Evolutionary conservation across 805 yeast genomes (phyloP), one percentile per base, ranked within the genome.

Genomic region (Yamadazyma sp.): DNA sequence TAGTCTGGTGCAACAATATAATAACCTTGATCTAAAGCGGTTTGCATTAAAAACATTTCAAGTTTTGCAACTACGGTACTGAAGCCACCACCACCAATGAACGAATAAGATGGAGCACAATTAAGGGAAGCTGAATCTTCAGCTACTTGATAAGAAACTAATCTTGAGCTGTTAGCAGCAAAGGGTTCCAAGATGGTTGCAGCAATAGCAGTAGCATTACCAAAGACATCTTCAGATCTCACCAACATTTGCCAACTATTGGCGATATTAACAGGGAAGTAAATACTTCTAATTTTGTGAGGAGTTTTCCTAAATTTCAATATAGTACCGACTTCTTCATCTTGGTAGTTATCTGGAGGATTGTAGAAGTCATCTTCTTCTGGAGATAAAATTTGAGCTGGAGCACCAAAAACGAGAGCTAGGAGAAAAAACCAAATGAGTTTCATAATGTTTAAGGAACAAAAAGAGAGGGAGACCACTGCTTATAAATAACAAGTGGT

Each of bases 1-100:
- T 62, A 59, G 40, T 62, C 69, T 0, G 68, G 56, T 5, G 51
- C 43, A 1, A 58, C 52, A 4, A 62, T 61, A 40, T 46, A 56
- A 49, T 55, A 63, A 5, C 69, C 70, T 27, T 49, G 39, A 17
- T 49, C 40, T 15, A 55, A 42, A 9, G 51, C 52, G 5, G 45
- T 40, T 14, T 39, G 48, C 17, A 51, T 38, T n/a, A 44, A 37
- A 12, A 32, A 36, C 43, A 48, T 42, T 40, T 48, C 58, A 4
- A 37, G 23, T 30, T 50, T 43, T 4, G 42, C 40, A n/a, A 36
- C 36, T 8, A 50, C 12, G 7, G 43, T 47, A 3, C 17, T 28
- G n/a, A 38, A 7, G 7, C 48, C 42, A 6, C 56, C 48, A 13
- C 55, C 55, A 11, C 38, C 39, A 12, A 29, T 27, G 24, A 51